Conservation (phyloP, 805 yeast species). For the Sugiyamaella qingdaonensis region DNA sequence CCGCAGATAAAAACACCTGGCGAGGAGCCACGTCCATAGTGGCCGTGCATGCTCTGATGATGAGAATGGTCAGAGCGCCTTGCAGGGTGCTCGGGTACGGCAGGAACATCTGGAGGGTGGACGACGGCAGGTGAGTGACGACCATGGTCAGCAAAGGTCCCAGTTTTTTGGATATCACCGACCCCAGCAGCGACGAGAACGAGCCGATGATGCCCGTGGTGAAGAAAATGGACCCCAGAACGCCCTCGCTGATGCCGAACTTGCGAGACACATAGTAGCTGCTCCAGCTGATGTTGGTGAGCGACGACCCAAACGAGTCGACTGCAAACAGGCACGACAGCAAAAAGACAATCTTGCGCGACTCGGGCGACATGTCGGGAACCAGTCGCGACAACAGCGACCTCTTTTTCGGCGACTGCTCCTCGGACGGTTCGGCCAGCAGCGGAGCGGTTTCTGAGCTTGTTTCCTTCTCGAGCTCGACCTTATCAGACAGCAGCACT, state of each 20-base stretch:
- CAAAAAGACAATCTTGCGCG: slow-evolving; percentile 24
- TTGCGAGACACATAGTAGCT: slow-evolving; percentile 66
- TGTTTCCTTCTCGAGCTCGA: slow-evolving; percentile 18
- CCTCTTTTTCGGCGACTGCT: neutral
- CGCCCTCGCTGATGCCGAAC: slow-evolving; percentile 50
- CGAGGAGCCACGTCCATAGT: slow-evolving; percentile 91
- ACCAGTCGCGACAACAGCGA: slow-evolving; percentile 8
- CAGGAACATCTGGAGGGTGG: slow-evolving; percentile 51
- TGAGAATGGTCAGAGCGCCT: slow-evolving; percentile 47
- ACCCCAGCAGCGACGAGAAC: slow-evolving; percentile 46
- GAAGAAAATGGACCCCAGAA: slow-evolving; percentile 66
- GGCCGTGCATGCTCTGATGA: slow-evolving; percentile 56
- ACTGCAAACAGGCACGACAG: slow-evolving; percentile 52
- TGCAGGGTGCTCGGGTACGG: slow-evolving; percentile 43
- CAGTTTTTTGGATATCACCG: slow-evolving; percentile 45
- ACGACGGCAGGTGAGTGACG: slow-evolving; percentile 72
- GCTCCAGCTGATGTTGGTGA: slow-evolving; percentile 79
- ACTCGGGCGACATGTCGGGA: slow-evolving; percentile 26
- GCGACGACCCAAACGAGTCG: slow-evolving; percentile 80
- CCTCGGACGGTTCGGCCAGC: slow-evolving; percentile 3
- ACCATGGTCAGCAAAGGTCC: slow-evolving; percentile 80
- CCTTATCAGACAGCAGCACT: slow-evolving; percentile 39
- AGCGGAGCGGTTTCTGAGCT: slow-evolving; percentile 14
- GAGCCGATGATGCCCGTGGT: slow-evolving; percentile 58
- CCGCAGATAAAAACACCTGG: slow-evolving; percentile 68